Base-by-base conservation (phyloP, 2,329 filamentous ascomycete species). In the Xylaria polymorpha region DNA sequence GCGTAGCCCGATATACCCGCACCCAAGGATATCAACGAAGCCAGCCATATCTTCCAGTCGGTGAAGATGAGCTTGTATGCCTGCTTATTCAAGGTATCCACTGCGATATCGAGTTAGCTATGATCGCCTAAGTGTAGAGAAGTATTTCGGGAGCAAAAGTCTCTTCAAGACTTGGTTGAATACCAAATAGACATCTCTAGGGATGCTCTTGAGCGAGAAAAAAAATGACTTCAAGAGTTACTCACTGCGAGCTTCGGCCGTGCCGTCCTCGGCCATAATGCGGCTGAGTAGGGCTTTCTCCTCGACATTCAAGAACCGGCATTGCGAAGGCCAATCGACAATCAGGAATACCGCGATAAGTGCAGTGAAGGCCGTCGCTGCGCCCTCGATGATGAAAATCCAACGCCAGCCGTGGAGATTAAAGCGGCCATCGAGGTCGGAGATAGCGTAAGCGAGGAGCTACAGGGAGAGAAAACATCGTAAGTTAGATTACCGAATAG, bases 371-470 rank as follows among this genome's bases (percentile, higher is more conserved):
- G 79, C 75, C n/a, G 82, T 83, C 7, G 75, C 73, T 0, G 80
- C 73, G 0, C 84, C 84, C 70, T 86, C 84, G 39, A 79, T 74
- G 58, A 79, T 79, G 70, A 79, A 79, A 37, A 79, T 82, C 82
- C 86, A 88, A 56, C 84, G 80, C 84, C 84, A 88, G 1, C 83
- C 83, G 1, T 76, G 74, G 20, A 85, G 72, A 15, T 82, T 81
- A 3, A 79, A 74, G 1, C 78, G 75, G 2, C 84, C 84, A 43
- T 83, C 79, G 68, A 87, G 81, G 14, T 81, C 75, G 14, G 80
- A 77, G 62, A 87, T 86, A 2, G 77, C 83, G 57, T 82, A 86
- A 2, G 85, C 85, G 1, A 87, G 78, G 1, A 87, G 75, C 67
- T 83, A 39, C 22, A 53, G 22, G 32, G 14, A 15, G 14, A 15